Evolutionary conservation across 495 filamentous ascomycete genomes (phyloP), one percentile per base, ranked within the genome.

Genomic region (Usnea hakonensis): DNA sequence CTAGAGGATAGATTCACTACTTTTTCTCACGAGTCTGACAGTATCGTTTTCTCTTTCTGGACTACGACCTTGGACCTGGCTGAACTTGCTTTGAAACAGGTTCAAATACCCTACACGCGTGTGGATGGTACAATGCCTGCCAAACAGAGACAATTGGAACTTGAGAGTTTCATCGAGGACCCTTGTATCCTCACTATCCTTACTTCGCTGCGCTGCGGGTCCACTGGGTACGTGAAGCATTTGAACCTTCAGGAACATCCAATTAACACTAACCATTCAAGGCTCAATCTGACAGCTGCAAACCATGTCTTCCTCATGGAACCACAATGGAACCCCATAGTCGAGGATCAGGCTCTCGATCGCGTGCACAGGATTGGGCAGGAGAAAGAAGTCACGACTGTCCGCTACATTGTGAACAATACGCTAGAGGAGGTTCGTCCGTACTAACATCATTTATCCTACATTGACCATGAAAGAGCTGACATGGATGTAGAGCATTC

Each of bases 41-140:
- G 76, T 43, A 63, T 81, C 36, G 73, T 80, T 0, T 81, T 80
- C 57, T 77, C 78, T 0, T 74, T 62, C 3, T 80, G 78, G 79
- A 70, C 72, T 36, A 66, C 69, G 40, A 79, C 74, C 6, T 76
- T 81, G 16, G 74, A 79, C 38, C 17, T 77, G 2, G 68, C 79
- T 1, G 69, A 76, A 48, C 32, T 36, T 0, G 74, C 67, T 6
- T 69, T 81, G 14, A 64, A 69, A 9, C 59, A 73, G 23, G 67
- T 70, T 8, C 23, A 54, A 5, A 70, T 79, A 9, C 32, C 30
- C 1, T 67, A 63, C 57, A 52, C 75, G 2, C 72, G 77, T 2
- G 75, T 79, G 55, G 79, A 81, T 61, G 77, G 77, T n/a, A 75
- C 68, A 48, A 70, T 78, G 13, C 68, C 70, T 1, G 68, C 72